These are phyloP conservation scores for Calonectria multiphialidica DNA, from an alignment of 2,329 filamentous ascomycete genomes.

Conservation along the genomic window DNA sequence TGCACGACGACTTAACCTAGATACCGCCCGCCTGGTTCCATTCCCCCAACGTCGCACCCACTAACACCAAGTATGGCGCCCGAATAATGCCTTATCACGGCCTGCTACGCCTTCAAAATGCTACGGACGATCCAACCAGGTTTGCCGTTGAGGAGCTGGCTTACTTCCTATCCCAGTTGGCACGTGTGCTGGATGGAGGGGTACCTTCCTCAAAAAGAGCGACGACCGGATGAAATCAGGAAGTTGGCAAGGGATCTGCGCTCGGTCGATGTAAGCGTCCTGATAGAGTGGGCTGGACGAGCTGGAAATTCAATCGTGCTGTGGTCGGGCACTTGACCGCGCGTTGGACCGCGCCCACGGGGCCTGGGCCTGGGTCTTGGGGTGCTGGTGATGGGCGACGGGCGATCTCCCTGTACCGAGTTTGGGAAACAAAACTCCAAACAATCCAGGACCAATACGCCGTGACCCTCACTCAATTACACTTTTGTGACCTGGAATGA, in stretches of 20 bases:
- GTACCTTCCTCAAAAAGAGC: conserved; percentile 21
- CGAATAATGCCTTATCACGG: background rate
- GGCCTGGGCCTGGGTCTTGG: background rate
- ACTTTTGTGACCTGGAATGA: background rate
- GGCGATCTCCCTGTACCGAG: background rate
- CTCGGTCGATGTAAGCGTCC: background rate
- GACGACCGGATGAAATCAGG: background rate
- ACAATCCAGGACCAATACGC: background rate
- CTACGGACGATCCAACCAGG: background rate
- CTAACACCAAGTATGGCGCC: background rate
- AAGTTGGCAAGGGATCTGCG: conserved; percentile 15
- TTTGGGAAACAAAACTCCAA: background rate
- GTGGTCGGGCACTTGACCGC: conserved; percentile 8
- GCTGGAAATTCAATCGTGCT: background rate
- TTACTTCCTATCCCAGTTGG: conserved; percentile 1
- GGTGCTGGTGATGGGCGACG: background rate
- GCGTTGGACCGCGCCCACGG: conserved; percentile 2
- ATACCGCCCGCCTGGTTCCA: background rate
- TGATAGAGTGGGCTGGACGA: background rate
- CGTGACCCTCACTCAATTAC: background rate
- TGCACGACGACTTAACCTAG: background rate
- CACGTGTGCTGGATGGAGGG: background rate
- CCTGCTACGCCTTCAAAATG: background rate
- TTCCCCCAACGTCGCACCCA: background rate
- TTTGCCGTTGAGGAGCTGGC: background rate